These are phyloP conservation scores for Gossypium schwendimanii DNA, from an alignment of 441 rosid species.

Conservation along the genomic window DNA sequence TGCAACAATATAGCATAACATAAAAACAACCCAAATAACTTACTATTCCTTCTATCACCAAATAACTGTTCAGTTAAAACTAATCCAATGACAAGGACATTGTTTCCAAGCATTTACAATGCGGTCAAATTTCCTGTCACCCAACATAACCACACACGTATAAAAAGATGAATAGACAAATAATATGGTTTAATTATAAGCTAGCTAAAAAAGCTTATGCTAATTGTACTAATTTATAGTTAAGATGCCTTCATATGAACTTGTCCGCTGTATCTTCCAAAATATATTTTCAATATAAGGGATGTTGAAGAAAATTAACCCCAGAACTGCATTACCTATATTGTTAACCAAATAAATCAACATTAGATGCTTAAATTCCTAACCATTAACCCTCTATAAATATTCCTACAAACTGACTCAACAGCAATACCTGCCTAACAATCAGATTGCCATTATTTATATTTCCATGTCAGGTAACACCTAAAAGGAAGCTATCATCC, in stretches of 20 bases:
- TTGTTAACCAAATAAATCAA: neutral
- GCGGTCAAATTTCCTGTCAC: neutral
- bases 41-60: neutral
- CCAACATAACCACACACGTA: neutral
- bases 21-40: neutral
- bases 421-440: neutral
- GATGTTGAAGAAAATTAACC: neutral
- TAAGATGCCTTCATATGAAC: neutral
- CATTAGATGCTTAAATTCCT: neutral
- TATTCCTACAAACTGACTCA: neutral
- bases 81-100: neutral
- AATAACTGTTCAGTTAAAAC: neutral
- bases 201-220: neutral
- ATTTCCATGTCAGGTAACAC: neutral
- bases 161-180: neutral
- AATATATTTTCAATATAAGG: neutral
- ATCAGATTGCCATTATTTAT: neutral
- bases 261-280: neutral
- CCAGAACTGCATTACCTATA: neutral
- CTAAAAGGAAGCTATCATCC: neutral
- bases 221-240: neutral
- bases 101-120: neutral
- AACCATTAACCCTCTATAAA: neutral
- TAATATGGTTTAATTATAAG: neutral
- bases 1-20: neutral